These are phyloP conservation scores for Talaromyces wortmannii DNA, from an alignment of 495 filamentous ascomycete species.

Conservation along the genomic window DNA sequence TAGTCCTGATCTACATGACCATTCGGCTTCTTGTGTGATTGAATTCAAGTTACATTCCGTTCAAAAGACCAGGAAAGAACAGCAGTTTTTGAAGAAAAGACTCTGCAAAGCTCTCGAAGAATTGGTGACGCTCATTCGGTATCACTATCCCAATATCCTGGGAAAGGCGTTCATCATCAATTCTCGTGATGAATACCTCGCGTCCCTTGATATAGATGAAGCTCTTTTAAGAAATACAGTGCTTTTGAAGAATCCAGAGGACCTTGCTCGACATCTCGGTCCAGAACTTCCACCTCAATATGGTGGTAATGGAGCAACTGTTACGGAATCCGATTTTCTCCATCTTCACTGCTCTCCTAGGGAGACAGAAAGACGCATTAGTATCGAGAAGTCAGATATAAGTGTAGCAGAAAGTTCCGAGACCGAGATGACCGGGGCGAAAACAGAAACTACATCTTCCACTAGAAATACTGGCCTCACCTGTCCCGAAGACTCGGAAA, in stretches of 20 bases:
- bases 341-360: neutral
- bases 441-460: neutral
- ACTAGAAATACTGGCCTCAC: neutral
- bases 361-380: neutral
- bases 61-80: neutral
- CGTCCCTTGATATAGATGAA: slow-evolving; percentile 2
- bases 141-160: neutral
- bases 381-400: neutral
- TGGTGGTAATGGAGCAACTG: neutral
- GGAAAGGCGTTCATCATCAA: slow-evolving; percentile 1
- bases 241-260: neutral
- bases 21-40: neutral
- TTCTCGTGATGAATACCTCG: slow-evolving; percentile 4
- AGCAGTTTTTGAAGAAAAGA: neutral
- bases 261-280: slow-evolving; percentile 1
- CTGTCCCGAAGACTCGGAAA: neutral
- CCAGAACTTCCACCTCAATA: neutral
- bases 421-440: neutral
- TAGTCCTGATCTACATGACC: neutral
- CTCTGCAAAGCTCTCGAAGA: neutral
- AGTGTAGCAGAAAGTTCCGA: neutral
- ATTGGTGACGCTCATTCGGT: neutral
- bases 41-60: neutral
- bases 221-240: neutral
- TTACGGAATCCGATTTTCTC: neutral